Conservation (phyloP, 78 protist species). For the Speleostelium caveatum region DNA sequence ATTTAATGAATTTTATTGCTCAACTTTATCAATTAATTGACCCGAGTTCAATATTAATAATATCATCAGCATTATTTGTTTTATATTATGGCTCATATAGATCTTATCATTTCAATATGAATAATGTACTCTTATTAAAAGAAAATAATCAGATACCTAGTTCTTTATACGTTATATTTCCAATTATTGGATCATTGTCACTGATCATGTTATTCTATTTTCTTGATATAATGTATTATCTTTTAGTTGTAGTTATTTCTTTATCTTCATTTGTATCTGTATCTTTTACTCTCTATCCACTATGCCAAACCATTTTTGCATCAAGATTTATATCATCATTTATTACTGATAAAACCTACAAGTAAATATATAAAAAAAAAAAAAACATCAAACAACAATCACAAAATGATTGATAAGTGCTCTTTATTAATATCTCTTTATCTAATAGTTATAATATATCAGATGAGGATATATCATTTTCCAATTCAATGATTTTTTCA, state of each 20-base stretch:
- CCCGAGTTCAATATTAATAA: slow-evolving; percentile 6
- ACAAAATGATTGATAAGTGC: too few relatives aligned
- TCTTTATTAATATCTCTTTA: not conserved
- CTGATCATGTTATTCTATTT: not conserved
- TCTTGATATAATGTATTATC: slow-evolving; percentile 19
- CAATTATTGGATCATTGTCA: slow-evolving; percentile 8
- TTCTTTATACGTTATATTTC: not conserved
- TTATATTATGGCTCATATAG: slow-evolving; percentile 29
- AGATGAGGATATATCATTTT: slow-evolving; percentile 21
- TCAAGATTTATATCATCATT: not conserved
- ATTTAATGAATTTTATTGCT: slow-evolving; percentile 12
- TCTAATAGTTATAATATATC: not conserved
- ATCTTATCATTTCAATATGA: slow-evolving; percentile 15
- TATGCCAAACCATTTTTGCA: too few relatives aligned
- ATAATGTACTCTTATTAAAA: not conserved
- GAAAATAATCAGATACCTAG: slow-evolving; percentile 2
- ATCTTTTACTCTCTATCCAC: slow-evolving; percentile 1
- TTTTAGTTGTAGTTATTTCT: not conserved
- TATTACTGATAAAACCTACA: slow-evolving; percentile 10
- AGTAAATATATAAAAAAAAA: not conserved
- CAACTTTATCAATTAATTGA: too few relatives aligned
- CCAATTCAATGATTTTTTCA: not conserved
- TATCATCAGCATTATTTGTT: not conserved
- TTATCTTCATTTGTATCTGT: slow-evolving; percentile 4
- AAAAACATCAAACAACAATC: too few relatives aligned